These are phyloP conservation scores for Rhizoclosmatium globosum DNA, from an alignment of 192 early-diverging fungal genomes.

Conservation along the genomic window DNA sequence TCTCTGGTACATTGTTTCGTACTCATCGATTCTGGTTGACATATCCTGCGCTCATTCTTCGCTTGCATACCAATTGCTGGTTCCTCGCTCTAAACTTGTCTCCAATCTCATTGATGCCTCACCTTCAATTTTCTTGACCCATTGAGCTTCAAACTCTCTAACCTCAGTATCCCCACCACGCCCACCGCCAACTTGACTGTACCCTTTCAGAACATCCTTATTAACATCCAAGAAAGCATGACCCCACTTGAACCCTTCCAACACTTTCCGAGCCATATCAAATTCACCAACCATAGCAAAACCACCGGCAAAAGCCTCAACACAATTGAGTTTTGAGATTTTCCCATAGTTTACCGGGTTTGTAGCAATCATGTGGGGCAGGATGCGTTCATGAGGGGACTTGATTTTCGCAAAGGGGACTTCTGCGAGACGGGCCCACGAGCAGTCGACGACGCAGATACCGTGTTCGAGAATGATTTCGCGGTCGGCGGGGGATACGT, in stretches of 20 bases:
- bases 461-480: conserved; percentile 64
- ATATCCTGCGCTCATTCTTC: too few species aligned
- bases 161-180: conserved; percentile 73
- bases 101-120: conserved; percentile 21
- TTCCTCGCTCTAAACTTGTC: background rate
- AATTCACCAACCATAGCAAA: conserved; percentile 84
- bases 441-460: conserved; percentile 94
- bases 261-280: conserved; percentile 74
- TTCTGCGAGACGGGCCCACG: conserved; percentile 94
- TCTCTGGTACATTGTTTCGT: too few species aligned
- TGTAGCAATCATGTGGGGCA: conserved; percentile 94
- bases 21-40: too few species aligned
- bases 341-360: conserved; percentile 98
- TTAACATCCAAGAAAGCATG: conserved; percentile 93
- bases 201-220: conserved; percentile 76
- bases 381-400: conserved; percentile 84
- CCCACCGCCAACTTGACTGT: conserved; percentile 74
- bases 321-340: conserved; percentile 97
- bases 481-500: conserved; percentile 87
- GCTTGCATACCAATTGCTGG: too few species aligned
- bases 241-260: conserved; percentile 95
- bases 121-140: conserved; percentile 77
- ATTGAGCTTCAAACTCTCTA: conserved; percentile 56
- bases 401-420: conserved; percentile 93
- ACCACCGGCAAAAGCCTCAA: conserved; percentile 93